Evolutionary conservation across 495 filamentous ascomycete species (phyloP), one percentile per base, ranked within the genome.

Genomic region (Penicillium angulare): DNA sequence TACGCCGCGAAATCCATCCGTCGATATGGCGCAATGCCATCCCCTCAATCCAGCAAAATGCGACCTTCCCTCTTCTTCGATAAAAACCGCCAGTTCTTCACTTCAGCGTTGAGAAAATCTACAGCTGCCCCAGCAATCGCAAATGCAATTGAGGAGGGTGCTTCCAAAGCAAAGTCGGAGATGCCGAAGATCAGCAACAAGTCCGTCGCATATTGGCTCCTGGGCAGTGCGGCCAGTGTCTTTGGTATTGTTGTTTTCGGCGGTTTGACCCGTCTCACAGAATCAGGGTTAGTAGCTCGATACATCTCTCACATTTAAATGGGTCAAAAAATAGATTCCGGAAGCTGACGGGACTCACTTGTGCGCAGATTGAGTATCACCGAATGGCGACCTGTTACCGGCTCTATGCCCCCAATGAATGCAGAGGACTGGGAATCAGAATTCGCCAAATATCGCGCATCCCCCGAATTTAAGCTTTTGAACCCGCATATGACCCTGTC

Each of bases 161-260:
- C 60, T 7, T 47, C 66, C 12, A 63, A 69, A 41, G 49, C 56
- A 10, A 70, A 69, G 48, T 67, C 69, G 9, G 63, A 79, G 65
- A 96, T 90, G 60, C 91, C 92, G 5, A 76, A 87, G 49, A 80
- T 80, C 10, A 89, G 78, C 64, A 75, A 81, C 52, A 91, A 87
- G 66, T 52, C 67, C 4, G 91, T 95, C 38, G 93, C 84, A 42
- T 96, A 92, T 75, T 98, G 90, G 90, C 78, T 98, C 15, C 71
- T 98, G 43, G 92, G 85, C 47, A 96, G 91, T 57, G 92, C 93
- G 0, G 88, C 80, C 17, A 89, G 87, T 65, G 92, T 97, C 21
- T 97, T 98, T 70, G 93, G 93, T 52, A 92, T 98, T 59, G 95
- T 97, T 16, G 81, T 98, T 7, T 96, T 95, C 64, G 93, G 93